Percentiles rank a stretch among this genome's conserved stretches.
Evolutionary conservation across 2,329 filamentous ascomycete genomes (phyloP).

Genomic region (Trichoderma citrinoviride): DNA sequence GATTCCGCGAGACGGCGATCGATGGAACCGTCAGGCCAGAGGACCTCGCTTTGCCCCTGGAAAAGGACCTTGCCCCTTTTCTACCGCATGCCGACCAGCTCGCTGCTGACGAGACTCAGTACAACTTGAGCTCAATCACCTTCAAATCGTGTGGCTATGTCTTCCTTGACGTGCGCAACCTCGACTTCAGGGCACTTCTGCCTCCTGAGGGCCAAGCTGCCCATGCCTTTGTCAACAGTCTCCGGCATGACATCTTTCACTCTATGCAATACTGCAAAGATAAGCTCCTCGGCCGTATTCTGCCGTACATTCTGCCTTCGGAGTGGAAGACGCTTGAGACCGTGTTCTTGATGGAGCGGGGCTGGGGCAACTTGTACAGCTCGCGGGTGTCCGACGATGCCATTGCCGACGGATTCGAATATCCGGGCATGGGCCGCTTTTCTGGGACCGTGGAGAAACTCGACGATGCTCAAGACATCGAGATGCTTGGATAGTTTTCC

Average conservation of each 20-base stretch:
- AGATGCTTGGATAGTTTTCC: background rate
- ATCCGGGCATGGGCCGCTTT: conserved; percentile 42
- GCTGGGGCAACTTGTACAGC: conserved; percentile 40
- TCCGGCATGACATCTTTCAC: conserved; percentile 27
- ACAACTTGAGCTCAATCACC: conserved; percentile 41
- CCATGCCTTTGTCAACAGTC: conserved; percentile 1
- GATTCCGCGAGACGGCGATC: background rate
- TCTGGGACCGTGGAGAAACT: conserved; percentile 34
- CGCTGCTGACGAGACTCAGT: conserved; percentile 30
- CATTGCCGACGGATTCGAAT: conserved; percentile 35
- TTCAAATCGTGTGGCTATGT: conserved; percentile 64
- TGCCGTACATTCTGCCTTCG: conserved; percentile 29
- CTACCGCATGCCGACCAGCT: conserved; percentile 22
- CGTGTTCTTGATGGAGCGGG: conserved; percentile 37
- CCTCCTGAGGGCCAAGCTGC: conserved; percentile 19
- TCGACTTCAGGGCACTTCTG: conserved; percentile 40
- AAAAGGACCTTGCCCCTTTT: background rate
- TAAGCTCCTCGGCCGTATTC: conserved; percentile 37
- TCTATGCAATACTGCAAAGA: conserved; percentile 40
- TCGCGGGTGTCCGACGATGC: conserved; percentile 34
- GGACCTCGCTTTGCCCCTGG: background rate
- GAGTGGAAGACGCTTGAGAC: conserved; percentile 34
- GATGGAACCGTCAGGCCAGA: background rate
- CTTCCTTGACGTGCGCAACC: conserved; percentile 37
- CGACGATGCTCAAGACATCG: background rate